Evolutionary conservation across 805 yeast genomes (phyloP).

Genomic region (Vanderwaltozyma verrucispora): DNA sequence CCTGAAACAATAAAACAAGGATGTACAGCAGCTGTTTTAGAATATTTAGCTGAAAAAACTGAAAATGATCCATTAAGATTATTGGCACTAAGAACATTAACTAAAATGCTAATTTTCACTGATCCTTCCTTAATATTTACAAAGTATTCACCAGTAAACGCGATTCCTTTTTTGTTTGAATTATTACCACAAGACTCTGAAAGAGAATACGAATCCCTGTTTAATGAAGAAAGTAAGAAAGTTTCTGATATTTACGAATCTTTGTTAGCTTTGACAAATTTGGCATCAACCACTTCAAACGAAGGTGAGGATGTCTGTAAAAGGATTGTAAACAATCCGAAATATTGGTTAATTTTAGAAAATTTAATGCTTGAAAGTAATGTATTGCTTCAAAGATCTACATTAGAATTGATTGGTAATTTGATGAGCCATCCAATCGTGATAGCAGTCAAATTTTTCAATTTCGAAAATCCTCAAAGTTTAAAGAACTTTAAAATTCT

Average conservation of each 20-base stretch:
- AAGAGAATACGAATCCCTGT: constrained; percentile 2
- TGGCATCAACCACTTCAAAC: constrained; percentile 40
- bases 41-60: constrained; percentile 23
- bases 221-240: constrained; percentile 13
- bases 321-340: constrained; percentile 24
- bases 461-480: constrained; percentile 33
- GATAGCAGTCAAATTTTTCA: constrained; percentile 47
- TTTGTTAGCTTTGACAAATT: constrained; percentile 56
- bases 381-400: constrained; percentile 42
- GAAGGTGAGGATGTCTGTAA: constrained; percentile 30
- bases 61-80: constrained; percentile 19
- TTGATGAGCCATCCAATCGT: constrained; percentile 33
- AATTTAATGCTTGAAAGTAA: constrained; percentile 36
- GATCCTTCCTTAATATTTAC: constrained; percentile 38
- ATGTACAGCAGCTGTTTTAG: constrained; percentile 31
- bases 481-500: constrained; percentile 33
- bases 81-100: constrained; percentile 34
- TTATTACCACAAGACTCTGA: constrained; percentile 15
- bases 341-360: constrained; percentile 40
- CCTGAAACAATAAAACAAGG: constrained; percentile 38
- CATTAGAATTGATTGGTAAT: constrained; percentile 57
- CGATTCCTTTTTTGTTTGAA: constrained; percentile 38
- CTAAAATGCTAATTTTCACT: constrained; percentile 34
- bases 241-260: constrained; percentile 39
- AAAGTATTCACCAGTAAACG: constrained; percentile 32